Evolutionary conservation across 140 eudicot species (phyloP), one percentile per base, ranked within the genome.

Genomic region (Flaveria floridana): DNA sequence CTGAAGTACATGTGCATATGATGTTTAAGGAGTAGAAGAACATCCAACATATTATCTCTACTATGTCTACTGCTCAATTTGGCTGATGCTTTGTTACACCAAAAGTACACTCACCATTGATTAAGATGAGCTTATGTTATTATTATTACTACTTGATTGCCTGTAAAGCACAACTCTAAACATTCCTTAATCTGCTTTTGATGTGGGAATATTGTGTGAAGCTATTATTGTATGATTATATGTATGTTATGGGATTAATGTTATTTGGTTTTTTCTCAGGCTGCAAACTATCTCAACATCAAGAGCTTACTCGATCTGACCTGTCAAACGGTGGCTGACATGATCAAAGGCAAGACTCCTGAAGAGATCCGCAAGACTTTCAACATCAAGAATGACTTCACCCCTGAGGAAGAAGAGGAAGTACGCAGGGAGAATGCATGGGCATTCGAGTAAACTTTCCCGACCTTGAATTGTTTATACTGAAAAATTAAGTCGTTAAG

Each of bases 401-500:
- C 96, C 47, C 97, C 96, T 0, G 97, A 91, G 85, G 97, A 91
- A 75, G 97, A 91, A 75, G 97, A 85, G 80, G 96, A 86, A 42
- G 88, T 88, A 6, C 84, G 96, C 68, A 74, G 86, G 82, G 96
- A 91, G 86, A 91, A 91, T 74, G 90, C 91, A 6, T 42, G 67
- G 80, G 78, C 78, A 2, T 74, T 74, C n/a, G 78, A 74, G 78
- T 74, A 64, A 62, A 46, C 5, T 10, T 21, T 5, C 39, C 0
- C 18, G 7, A 12, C 34, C 37, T 23, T 34, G 46, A 34, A 58
- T 41, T 64, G 82, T 78, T 26, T 23, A 64, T 78, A 78, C 65
- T 7, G 67, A 77, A 26, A 39, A 18, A 70, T 57, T 73, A 18
- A 58, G 12, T 23, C 34, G 28, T 39, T 15, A 76, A n/a, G 75